phyloP scores from a whole-genome alignment of 768 basidiomycete species.

The Lactarius sp. region DNA sequence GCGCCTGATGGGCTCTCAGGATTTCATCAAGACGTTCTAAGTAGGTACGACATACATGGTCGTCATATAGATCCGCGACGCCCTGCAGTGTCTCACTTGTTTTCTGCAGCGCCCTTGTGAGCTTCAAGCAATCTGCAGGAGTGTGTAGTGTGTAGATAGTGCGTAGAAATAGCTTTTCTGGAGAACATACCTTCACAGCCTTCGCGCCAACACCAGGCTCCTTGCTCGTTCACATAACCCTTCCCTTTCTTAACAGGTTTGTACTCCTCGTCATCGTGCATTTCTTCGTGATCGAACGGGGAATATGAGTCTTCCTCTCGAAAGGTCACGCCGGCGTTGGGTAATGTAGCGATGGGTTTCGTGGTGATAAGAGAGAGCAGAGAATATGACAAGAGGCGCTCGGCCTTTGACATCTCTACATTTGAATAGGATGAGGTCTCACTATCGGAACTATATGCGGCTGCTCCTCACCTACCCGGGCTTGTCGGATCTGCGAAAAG shows the following conservation, averaged over 20 bases:
- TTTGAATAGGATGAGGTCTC: background rate
- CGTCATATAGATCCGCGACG: conserved; percentile 74
- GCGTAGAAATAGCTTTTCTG: background rate
- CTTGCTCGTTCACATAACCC: conserved; percentile 61
- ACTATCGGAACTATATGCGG: background rate
- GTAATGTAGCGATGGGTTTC: conserved; percentile 49
- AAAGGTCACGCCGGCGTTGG: conserved; percentile 35
- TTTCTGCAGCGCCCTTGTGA: conserved; percentile 76
- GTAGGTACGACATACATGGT: conserved; percentile 50
- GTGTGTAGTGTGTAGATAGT: background rate
- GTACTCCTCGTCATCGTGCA: conserved; percentile 27
- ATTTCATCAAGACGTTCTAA: background rate
- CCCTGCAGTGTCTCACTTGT: conserved; percentile 67
- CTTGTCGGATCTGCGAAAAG: conserved; percentile 59
- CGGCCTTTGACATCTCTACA: conserved; percentile 76
- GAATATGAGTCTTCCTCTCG: conserved; percentile 31
- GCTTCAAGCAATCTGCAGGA: conserved; percentile 59
- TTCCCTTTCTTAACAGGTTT: conserved; percentile 35
- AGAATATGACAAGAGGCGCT: conserved; percentile 67
- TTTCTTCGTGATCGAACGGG: conserved; percentile 44
- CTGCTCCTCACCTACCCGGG: conserved; percentile 52
- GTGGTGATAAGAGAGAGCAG: conserved; percentile 71
- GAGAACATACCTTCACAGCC: conserved; percentile 53
- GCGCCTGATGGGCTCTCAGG: conserved; percentile 45
- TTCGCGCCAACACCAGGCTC: conserved; percentile 88